These are phyloP conservation scores for Apiospora koreana DNA, from an alignment of 2,329 filamentous ascomycete genomes.

Conservation along the genomic window DNA sequence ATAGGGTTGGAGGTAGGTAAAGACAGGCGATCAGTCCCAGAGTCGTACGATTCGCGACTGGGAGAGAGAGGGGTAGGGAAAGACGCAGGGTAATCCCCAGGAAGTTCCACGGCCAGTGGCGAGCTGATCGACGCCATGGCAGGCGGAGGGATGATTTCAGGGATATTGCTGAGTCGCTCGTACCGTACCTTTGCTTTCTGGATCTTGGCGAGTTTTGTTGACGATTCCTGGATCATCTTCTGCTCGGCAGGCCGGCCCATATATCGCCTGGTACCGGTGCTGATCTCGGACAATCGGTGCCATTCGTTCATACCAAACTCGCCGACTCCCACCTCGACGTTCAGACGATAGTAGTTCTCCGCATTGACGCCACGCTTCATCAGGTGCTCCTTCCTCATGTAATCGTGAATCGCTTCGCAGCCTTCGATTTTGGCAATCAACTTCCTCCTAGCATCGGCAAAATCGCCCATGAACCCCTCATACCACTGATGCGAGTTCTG, in stretches of 20 bases:
- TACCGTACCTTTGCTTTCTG: slow-evolving; percentile 72
- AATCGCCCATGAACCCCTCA: slow-evolving; percentile 89
- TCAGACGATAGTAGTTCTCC: slow-evolving; percentile 94
- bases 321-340: slow-evolving; percentile 92
- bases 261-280: slow-evolving; percentile 85
- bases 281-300: slow-evolving; percentile 91
- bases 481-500: slow-evolving; percentile 83
- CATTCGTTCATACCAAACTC: slow-evolving; percentile 99
- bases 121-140: slow-evolving; percentile 41
- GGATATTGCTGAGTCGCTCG: slow-evolving; percentile 49
- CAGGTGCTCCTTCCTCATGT: slow-evolving; percentile 80
- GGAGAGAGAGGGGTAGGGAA: slow-evolving; percentile 36
- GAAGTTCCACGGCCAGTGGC: slow-evolving; percentile 59
- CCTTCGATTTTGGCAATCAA: slow-evolving; percentile 93
- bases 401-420: slow-evolving; percentile 86
- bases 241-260: slow-evolving; percentile 74
- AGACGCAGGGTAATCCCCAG: slow-evolving; percentile 47
- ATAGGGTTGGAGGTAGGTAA: slow-evolving; percentile 31
- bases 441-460: slow-evolving; percentile 82
- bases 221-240: slow-evolving; percentile 72
- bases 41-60: slow-evolving; percentile 59
- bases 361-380: slow-evolving; percentile 75
- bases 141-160: slow-evolving; percentile 44
- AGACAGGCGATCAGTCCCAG: slow-evolving; percentile 51
- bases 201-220: slow-evolving; percentile 82